Base-by-base conservation (phyloP, 768 basidiomycete species). In the Neoboletus subvelutipes region DNA sequence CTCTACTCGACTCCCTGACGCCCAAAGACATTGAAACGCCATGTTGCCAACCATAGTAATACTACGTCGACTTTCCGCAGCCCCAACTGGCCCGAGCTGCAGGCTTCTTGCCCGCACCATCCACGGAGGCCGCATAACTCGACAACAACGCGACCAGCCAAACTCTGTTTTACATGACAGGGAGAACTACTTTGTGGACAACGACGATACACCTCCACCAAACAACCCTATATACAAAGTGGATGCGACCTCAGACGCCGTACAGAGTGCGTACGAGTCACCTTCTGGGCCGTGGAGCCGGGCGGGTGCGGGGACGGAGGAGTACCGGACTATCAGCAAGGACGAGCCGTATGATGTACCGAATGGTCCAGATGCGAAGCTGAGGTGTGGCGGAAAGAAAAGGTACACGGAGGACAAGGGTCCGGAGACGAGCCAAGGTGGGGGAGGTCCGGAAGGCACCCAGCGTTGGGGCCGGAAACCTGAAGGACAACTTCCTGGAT, bases 101-200 rank as follows among this genome's bases (percentile, higher is more conserved):
- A 42, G 18, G 5, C 7, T 36, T 29, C 40, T 61, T 39, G 18
- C 43, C 8, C 64, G 57, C 8, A 37, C 42, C n/a, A 45, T 56
- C 22, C 56, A 66, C 20, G 18, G 45, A 28, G 43, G n/a, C 29
- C 13, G 5, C 33, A 22, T 12, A 18, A 9, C 20, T 42, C 59
- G 18, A 22, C 54, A 17, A 43, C 52, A 24, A 11, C 48, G 10
- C 12, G 17, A 50, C 37, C 39, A 45, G 2, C 45, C 51, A 15
- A 55, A 62, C 24, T 47, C 63, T 3, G 57, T 56, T 28, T 46
- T 49, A 7, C 75, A 81, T 60, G 71, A 70, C 2, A 56, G 68
- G 7, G 81, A 82, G 50, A 72, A 72, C 12, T 83, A 83, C 67
- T 71, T 70, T 45, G 80, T 81, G 57, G 80, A 83, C 36, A 66